Percentiles rank a stretch among this genome's conserved stretches.
These are phyloP conservation scores for Penicillium sp. DNA, from an alignment of 2,329 filamentous ascomycete genomes.

Conservation along the genomic window DNA sequence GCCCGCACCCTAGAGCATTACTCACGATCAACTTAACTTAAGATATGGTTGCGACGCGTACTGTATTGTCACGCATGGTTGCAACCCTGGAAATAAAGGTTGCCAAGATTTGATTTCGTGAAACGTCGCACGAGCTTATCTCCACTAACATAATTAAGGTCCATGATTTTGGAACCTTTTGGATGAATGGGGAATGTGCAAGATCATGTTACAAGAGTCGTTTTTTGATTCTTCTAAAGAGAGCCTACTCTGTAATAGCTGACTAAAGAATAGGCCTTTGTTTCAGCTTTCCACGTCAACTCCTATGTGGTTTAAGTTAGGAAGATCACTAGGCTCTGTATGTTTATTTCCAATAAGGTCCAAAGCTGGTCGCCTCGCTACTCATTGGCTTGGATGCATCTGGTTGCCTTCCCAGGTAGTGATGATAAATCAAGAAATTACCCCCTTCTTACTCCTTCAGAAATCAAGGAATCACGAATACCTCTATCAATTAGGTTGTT, in stretches of 20 bases:
- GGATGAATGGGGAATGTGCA: conserved; percentile 15
- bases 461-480: not conserved
- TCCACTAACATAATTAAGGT: conserved; percentile 39
- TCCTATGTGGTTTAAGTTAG: not conserved
- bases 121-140: conserved; percentile 41
- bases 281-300: no score
- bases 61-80: conserved; percentile 26
- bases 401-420: not conserved
- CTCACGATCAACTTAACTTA: conserved; percentile 14
- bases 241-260: no score
- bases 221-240: not conserved
- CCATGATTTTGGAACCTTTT: conserved; percentile 15
- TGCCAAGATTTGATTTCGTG: conserved; percentile 31
- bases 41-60: conserved; percentile 17
- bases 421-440: not conserved
- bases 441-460: not conserved
- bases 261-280: no score
- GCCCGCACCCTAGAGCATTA: conserved; percentile 5
- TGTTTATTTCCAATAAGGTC: not conserved
- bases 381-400: not conserved
- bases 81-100: conserved; percentile 33
- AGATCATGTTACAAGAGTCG: not conserved
- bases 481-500: not conserved
- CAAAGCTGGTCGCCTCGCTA: not conserved
- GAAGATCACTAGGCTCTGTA: not conserved